Evolutionary conservation across 2,329 filamentous ascomycete species (phyloP), one percentile per base, ranked within the genome.

Genomic region (Hypocrella siamensis): DNA sequence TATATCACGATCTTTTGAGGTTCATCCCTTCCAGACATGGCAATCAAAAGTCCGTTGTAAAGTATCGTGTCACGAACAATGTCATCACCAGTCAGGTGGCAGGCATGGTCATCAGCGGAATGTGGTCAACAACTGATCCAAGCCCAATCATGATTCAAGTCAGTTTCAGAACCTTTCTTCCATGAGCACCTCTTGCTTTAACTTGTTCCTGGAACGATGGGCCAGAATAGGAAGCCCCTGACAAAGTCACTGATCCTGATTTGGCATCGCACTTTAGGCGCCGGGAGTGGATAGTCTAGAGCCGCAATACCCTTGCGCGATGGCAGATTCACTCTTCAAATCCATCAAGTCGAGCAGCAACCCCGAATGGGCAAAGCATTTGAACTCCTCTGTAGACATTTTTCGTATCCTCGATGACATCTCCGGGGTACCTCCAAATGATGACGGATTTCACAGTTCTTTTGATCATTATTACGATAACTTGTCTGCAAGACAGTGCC

Each of bases 391-490:
- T 0, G 46, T 52, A 3, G 40, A 54, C 0, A 57, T 90, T 1
- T 81, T 70, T 46, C 45, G 51, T 5, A 52, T 51, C 0, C 66
- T 90, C 0, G 82, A 90, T 44, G 49, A 57, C 26, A 65, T 88
- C 28, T 82, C 78, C 0, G 78, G 77, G 19, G 67, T 90, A 1
- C 47, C 64, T 1, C 38, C 60, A 0, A 52, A 52, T 21, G 66
- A 75, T 37, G 46, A 48, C 1, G 75, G 63, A 4, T 90, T 82
- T 60, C 80, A 88, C 46, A 62, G 54, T 26, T 75, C 67, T 32
- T 76, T 79, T 43, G 83, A 90, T 46, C 82, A 85, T 52, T 90
- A 90, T 57, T 90, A 76, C 44, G 83, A 90, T 49, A 90, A 85
- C 45, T 65, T 90, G 2, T 84, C 79, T 0, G 76, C 81, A 0